phyloP scores from a whole-genome alignment of 306 rosid species.

The Medicago lupulina region DNA sequence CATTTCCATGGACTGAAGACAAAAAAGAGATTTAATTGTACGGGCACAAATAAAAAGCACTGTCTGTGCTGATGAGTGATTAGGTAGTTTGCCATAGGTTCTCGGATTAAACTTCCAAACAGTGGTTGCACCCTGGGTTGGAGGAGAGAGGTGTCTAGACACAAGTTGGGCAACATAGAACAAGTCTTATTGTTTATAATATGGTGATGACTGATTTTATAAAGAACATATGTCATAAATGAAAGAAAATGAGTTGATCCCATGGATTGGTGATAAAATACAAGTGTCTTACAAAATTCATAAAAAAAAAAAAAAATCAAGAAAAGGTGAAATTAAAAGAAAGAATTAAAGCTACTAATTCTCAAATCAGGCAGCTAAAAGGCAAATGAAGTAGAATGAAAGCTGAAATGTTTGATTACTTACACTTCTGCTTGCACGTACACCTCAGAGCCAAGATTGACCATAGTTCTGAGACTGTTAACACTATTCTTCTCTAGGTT shows the following conservation, averaged over 20 bases:
- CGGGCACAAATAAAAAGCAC: slow-evolving; percentile 4
- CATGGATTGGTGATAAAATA: slow-evolving; percentile 12
- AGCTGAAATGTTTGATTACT: slow-evolving; percentile 46
- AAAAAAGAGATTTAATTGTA: slow-evolving; percentile 25
- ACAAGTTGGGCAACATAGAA: slow-evolving; percentile 13
- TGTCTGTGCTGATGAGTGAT: slow-evolving; percentile 9
- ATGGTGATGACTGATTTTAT: slow-evolving; percentile 20
- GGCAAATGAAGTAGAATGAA: slow-evolving; percentile 1
- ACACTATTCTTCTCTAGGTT: slow-evolving; percentile 85
- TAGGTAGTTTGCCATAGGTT: slow-evolving; percentile 8
- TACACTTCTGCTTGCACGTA: slow-evolving; percentile 94
- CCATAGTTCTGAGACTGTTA: slow-evolving; percentile 80
- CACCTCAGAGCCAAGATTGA: slow-evolving; percentile 95
- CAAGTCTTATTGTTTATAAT: slow-evolving; percentile 18
- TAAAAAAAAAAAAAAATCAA: not conserved
- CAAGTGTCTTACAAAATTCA: not conserved
- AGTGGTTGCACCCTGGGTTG: not conserved
- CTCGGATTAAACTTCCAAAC: not conserved
- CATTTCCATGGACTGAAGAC: slow-evolving; percentile 22
- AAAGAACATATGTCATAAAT: slow-evolving; percentile 20
- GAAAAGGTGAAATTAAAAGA: slow-evolving; percentile 5
- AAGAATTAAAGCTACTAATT: not conserved
- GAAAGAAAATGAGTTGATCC: slow-evolving; percentile 14
- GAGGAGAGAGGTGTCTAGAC: not conserved
- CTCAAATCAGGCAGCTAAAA: slow-evolving; percentile 6